Base-by-base conservation (phyloP, 2,329 filamentous ascomycete species). In the Fusarium protoensiforme region DNA sequence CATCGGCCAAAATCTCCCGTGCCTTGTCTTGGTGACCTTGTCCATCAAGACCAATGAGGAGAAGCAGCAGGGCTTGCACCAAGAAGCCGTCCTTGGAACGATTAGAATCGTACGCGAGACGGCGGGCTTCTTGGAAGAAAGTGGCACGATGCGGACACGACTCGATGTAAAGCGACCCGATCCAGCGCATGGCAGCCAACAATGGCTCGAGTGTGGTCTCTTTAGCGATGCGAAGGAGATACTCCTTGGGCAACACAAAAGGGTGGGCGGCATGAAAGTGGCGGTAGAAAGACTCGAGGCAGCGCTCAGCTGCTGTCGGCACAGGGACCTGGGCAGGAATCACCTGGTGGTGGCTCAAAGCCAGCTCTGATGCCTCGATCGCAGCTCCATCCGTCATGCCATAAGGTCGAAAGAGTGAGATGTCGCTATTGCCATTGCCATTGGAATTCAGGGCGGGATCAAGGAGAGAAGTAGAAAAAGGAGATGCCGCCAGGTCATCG, bases 31-130 rank as follows among this genome's bases (percentile, higher is more conserved):
- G 91, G 73, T 95, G 88, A 77, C 92, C 92, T 72, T 89, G 91
- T 7, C 94, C 93, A 79, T 98, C 94, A 9, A 97, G 86, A 0
- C 91, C 92, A 71, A 98, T 91, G 24, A 94, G 88, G 62, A 94
- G 88, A 5, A 98, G 85, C 51, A 97, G 83, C 79, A 96, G 87
- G 4, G 94, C 91, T 83, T 98, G 95, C 0, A 97, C 90, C 5
- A 92, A 84, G 78, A 90, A 94, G 0, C 88, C 89, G 68, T 91
- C 88, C 64, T 85, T 85, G 5, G 84, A 80, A 2, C 84, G 83
- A 5, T 82, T 81, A 1, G 85, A 83, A 39, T 85, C 82, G 72
- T 89, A 86, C 4, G 87, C 81, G 2, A 88, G 80, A 18, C 85
- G 84, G 73, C 88, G 83, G 5, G 89, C 89, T 77, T 92, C 91